Evolutionary conservation across 164 flowering plant genomes (phyloP).

Genomic region (Protea cynaroides): DNA sequence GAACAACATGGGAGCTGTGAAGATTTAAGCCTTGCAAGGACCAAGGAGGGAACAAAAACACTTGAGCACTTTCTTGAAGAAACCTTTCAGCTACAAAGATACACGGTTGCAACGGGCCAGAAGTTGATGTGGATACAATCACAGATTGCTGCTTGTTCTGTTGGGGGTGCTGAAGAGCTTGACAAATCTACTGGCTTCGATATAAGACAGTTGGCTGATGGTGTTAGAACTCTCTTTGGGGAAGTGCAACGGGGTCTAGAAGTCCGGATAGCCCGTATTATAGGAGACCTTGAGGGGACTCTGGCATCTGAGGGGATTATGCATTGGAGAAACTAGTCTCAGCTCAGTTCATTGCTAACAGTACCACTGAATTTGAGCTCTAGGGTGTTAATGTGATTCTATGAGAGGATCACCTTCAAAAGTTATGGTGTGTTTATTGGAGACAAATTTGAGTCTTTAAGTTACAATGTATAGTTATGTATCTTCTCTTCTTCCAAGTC

Average conservation of each 20-base stretch:
- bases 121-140: constrained; percentile 67
- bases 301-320: constrained; percentile 72
- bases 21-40: constrained; percentile 22
- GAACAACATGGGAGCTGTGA: constrained; percentile 20
- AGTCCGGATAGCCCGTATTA: constrained; percentile 63
- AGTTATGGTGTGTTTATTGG: neutral
- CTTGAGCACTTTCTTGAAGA: constrained; percentile 73
- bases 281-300: constrained; percentile 87
- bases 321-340: constrained; percentile 21
- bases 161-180: constrained; percentile 29
- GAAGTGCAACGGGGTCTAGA: constrained; percentile 90
- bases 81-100: constrained; percentile 87
- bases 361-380: neutral
- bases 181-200: constrained; percentile 42
- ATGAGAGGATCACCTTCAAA: neutral
- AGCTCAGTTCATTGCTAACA: neutral
- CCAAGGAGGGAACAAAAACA: constrained; percentile 40
- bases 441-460: neutral
- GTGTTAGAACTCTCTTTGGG: constrained; percentile 42
- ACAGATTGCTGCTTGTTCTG: constrained; percentile 46
- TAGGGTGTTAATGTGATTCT: neutral
- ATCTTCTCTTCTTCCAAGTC: too few species aligned
- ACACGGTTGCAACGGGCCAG: constrained; percentile 89
- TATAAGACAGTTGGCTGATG: constrained; percentile 54
- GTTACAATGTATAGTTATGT: neutral